These are phyloP conservation scores for Ampelocalamus luodianensis DNA, from an alignment of 176 grass and related monocot genomes.

Conservation along the genomic window DNA sequence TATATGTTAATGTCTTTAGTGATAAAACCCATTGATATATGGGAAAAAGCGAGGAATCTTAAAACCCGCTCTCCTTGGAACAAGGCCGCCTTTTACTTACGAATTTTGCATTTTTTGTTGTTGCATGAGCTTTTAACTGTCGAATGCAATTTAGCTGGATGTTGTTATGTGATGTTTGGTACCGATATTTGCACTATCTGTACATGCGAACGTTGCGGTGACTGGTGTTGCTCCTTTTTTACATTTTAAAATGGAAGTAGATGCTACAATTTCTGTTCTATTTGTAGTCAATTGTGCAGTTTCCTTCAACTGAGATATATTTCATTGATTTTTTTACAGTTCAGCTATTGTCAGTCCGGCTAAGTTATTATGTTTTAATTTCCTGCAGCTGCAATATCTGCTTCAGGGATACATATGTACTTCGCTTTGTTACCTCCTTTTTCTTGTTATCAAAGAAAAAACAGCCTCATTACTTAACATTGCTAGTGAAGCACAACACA, in stretches of 20 bases:
- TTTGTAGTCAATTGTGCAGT: background rate
- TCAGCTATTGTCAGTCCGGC: background rate
- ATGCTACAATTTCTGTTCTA: background rate
- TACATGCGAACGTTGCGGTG: background rate
- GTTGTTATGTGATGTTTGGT: no score
- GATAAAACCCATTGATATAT: background rate
- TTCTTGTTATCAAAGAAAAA: constrained; percentile 7
- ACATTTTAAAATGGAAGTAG: background rate
- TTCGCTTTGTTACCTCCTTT: background rate
- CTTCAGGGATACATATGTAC: background rate
- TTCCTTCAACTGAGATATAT: constrained; percentile 13
- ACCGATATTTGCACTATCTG: no score
- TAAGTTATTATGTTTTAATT: background rate
- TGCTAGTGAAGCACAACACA: constrained; percentile 1
- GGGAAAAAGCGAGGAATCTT: background rate
- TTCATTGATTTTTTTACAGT: background rate
- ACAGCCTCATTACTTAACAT: constrained; percentile 14
- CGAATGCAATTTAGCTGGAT: no score
- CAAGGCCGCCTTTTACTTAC: background rate
- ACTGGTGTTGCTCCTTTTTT: background rate
- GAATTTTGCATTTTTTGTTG: background rate
- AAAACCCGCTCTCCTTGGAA: constrained; percentile 2
- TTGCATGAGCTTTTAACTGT: background rate
- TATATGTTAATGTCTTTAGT: constrained; percentile 1
- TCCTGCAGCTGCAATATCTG: background rate